Evolutionary conservation across 2,329 filamentous ascomycete genomes (phyloP), one percentile per base, ranked within the genome.

Genomic region (Penicillium digitatum): DNA sequence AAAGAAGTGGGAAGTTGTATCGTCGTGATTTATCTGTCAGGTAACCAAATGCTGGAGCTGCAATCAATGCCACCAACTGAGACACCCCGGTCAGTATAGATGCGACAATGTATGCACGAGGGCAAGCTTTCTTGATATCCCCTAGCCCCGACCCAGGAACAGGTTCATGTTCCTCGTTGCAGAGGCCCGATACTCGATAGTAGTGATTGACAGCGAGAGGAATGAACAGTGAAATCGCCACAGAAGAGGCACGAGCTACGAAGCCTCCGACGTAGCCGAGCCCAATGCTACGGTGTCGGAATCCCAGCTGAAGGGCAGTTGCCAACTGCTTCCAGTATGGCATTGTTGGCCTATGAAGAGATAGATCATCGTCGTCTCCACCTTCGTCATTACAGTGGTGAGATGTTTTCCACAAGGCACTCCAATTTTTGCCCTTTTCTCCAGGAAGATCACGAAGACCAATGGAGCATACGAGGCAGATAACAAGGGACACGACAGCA

Each of bases 221-320:
- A 51, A 99, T 88, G 75, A 97, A 99, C 6, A 97, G 82, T 0
- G 90, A 95, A 61, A 99, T 95, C 49, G 89, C 93, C 5, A 99
- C 94, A 0, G 91, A 96, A 0, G 92, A 96, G 8, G 94, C 92
- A 53, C 94, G 86, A 10, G 92, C 93, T 2, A 99, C 93, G 66
- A 97, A 96, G 1, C 94, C 94, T 59, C 93, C 94, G 0, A 97
- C 77, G 67, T 97, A 99, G 27, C 89, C 93, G 0, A 97, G 81
- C 18, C 85, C 87, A 58, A 99, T 95, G 63, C 88, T 83, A 10
- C 85, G 80, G 68, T 95, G 89, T 9, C 79, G 84, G 64, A 90
- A 84, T 14, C 88, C 92, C 11, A 95, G 81, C 7, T 84, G 63
- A 64, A 92, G 70, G 34, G 88, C 81, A 58, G 85, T 77, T 59